Evolutionary conservation across 139 green algal species (phyloP).

Genomic region (Diplosphaera chodatii): DNA sequence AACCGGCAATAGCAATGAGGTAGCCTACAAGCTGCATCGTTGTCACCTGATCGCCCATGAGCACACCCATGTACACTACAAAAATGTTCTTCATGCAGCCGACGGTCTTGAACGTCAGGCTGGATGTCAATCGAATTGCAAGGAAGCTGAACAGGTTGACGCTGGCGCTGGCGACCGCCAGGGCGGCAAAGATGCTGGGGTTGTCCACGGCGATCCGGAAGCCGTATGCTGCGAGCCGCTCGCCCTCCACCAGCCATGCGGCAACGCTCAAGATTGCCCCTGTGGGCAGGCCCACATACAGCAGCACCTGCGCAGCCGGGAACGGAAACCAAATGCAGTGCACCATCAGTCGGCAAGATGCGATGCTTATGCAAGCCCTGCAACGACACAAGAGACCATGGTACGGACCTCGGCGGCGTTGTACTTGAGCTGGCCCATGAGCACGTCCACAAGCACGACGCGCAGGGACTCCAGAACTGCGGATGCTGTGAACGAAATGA

Average conservation of each 20-base stretch:
- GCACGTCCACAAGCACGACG: constrained; percentile 19
- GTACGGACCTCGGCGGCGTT: constrained; percentile 8
- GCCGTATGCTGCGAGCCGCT: constrained; percentile 14
- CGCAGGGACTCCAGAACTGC: constrained; percentile 11
- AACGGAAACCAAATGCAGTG: too few relatives aligned
- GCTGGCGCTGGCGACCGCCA: constrained; percentile 21
- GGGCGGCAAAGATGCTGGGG: constrained; percentile 17
- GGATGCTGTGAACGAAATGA: constrained; percentile 26
- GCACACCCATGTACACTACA: constrained; percentile 41
- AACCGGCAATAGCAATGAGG: constrained; percentile 46
- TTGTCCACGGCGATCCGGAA: constrained; percentile 17
- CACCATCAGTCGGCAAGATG: too few relatives aligned
- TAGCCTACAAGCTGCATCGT: constrained; percentile 46
- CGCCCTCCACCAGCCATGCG: constrained; percentile 28
- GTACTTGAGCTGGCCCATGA: constrained; percentile 16
- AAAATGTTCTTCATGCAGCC: constrained; percentile 56
- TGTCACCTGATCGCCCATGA: constrained; percentile 31
- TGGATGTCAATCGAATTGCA: constrained; percentile 54
- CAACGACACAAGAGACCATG: not conserved
- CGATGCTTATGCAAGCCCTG: too few relatives aligned
- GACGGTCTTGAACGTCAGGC: constrained; percentile 67
- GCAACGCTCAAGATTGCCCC: constrained; percentile 29
- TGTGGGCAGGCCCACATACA: constrained; percentile 49
- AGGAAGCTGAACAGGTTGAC: constrained; percentile 60
- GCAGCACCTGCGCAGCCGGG: constrained; percentile 38